Evolutionary conservation across 2,329 filamentous ascomycete genomes (phyloP), one percentile per base, ranked within the genome.

Genomic region (Knoxdaviesia proteae): DNA sequence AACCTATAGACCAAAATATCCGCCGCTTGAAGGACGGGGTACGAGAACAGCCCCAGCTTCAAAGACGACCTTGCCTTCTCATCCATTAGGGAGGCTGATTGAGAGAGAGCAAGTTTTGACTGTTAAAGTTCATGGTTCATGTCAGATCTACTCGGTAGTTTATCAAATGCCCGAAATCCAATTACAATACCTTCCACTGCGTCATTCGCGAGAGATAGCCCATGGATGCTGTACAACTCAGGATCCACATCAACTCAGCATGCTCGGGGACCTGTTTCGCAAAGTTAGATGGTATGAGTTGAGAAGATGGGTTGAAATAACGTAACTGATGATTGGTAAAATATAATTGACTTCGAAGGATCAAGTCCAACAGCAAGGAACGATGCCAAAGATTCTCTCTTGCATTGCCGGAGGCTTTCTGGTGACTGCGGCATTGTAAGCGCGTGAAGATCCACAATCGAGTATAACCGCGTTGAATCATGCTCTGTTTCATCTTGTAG

Each of bases 181-280:
- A 20, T 20, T 20, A 20, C 20, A 53, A 41, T 45, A 84, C 84
- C 76, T 98, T 98, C 87, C 90, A 98, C 59, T 96, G 90, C 32
- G 90, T 96, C 90, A 98, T 98, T n/a, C 90, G 71, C 7, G 80
- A 80, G n/a, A 98, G 64, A 60, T 94, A 93, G 36, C 90, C 90
- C 59, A 90, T 86, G 5, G 83, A 88, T 30, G 90, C 83, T 42
- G 82, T 81, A 50, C 87, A 94, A 54, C 84, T 88, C 47, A 98
- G 62, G 54, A 96, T 86, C 90, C 90, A 98, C 82, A 94, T 93
- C 48, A 98, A 68, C 59, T 96, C 87, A 4, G 81, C 65, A 61
- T 96, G 90, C 39, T 78, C 77, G 11, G 76, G 67, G 2, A 87
- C 77, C 74, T 83, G 39, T 5, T 31, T 30, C 4, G 30, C 2